Base-by-base conservation (phyloP, 495 filamentous ascomycete genomes). In the Penicillium desertorum region DNA sequence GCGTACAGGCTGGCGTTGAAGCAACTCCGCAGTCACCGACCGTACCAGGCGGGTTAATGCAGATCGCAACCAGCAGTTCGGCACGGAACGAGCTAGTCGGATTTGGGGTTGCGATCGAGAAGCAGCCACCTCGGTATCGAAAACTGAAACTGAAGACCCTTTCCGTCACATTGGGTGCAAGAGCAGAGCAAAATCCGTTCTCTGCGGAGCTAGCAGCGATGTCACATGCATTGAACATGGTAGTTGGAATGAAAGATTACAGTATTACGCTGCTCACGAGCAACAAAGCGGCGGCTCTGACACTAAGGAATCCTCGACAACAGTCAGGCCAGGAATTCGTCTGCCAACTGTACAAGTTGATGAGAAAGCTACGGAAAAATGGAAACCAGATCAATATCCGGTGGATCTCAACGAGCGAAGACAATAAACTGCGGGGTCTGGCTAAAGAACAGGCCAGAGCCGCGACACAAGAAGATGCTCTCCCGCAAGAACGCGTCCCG, bases 311-410 rank as follows among this genome's bases (percentile, higher is more conserved):
- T 25, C 2, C 23, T 25, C 23, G 23, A 25, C 23, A 25, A 6
- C 23, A 25, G 23, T 25, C 23, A 6, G 23, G 23, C 23, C 23
- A 25, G 23, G 23, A 29, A 29, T 6, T 7, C 27, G 6, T 29
- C 34, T 54, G 57, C 51, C 43, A 65, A 48, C 34, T 45, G 17
- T 68, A 68, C 27, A 64, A 7, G 17, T n/a, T n/a, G n/a, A n/a
- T n/a, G n/a, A n/a, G n/a, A n/a, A n/a, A n/a, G n/a, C n/a, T n/a
- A n/a, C n/a, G n/a, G n/a, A n/a, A n/a, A n/a, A n/a, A n/a, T n/a
- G n/a, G n/a, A n/a, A n/a, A n/a, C n/a, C n/a, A n/a, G n/a, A n/a
- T n/a, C n/a, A n/a, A n/a, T n/a, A n/a, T n/a, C n/a, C n/a, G n/a
- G n/a, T n/a, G n/a, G n/a, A n/a, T n/a, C n/a, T n/a, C n/a, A n/a